phyloP scores from a whole-genome alignment of 2,329 filamentous ascomycete genomes.

The Talaromyces sp. region DNA sequence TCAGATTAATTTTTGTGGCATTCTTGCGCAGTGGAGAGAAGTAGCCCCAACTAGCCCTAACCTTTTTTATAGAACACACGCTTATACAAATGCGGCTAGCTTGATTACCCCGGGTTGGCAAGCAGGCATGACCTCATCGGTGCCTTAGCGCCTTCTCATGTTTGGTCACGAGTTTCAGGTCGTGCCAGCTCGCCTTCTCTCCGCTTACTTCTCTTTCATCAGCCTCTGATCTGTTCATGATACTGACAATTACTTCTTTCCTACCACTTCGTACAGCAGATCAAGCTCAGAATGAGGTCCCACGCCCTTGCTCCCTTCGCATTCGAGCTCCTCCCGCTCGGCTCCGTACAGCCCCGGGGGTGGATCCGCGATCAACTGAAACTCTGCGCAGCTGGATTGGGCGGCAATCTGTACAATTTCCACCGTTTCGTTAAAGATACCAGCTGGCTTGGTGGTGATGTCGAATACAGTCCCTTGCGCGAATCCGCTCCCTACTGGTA shows the following conservation, averaged over 20 bases:
- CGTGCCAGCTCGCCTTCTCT: neutral
- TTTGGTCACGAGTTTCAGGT: neutral
- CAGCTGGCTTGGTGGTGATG: slow-evolving; percentile 14
- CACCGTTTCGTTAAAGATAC: slow-evolving; percentile 15
- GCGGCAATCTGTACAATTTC: slow-evolving; percentile 17
- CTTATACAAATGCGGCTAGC: neutral
- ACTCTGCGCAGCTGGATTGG: slow-evolving; percentile 16
- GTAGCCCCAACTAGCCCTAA: neutral
- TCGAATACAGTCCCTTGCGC: slow-evolving; percentile 16
- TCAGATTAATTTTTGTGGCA: too few species aligned
- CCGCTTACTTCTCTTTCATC: neutral
- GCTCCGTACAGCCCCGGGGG: slow-evolving; percentile 15
- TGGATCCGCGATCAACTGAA: slow-evolving; percentile 18
- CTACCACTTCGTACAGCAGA: neutral
- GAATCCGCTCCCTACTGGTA: slow-evolving; percentile 19
- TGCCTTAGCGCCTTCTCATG: neutral
- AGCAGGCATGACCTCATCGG: slow-evolving; percentile 1
- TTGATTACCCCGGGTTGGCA: slow-evolving; percentile 3
- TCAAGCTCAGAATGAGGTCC: slow-evolving; percentile 10
- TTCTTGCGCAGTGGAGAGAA: too few species aligned
- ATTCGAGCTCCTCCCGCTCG: slow-evolving; percentile 17
- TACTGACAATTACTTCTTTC: too few species aligned
- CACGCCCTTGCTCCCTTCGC: slow-evolving; percentile 13
- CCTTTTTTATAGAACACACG: neutral
- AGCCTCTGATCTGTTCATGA: neutral